Evolutionary conservation across 805 yeast genomes (phyloP).

Genomic region (Vanderwaltozyma polyspora): DNA sequence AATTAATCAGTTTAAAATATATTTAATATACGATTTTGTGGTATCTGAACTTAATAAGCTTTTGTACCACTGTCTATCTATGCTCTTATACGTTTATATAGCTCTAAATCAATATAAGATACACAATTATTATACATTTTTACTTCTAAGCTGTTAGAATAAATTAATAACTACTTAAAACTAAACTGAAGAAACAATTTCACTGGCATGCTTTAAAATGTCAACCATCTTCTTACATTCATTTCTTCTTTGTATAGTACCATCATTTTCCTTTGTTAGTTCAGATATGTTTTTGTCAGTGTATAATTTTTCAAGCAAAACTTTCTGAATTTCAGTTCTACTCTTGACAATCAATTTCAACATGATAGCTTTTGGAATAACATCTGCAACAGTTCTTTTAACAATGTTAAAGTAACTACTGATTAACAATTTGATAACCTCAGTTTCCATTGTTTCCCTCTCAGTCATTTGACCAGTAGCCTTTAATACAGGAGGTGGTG

Average conservation of each 20-base stretch:
- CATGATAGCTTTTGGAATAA: slow-evolving; percentile 93
- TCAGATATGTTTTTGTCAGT: slow-evolving; percentile 54
- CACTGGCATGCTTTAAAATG: slow-evolving; percentile 78
- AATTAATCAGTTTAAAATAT: too few relatives aligned
- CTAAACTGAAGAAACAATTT: slow-evolving; percentile 54
- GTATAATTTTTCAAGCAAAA: slow-evolving; percentile 76
- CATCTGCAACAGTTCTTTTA: slow-evolving; percentile 83
- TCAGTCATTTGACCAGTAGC: slow-evolving; percentile 88
- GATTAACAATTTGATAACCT: slow-evolving; percentile 86
- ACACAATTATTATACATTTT: too few relatives aligned
- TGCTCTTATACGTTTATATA: too few relatives aligned
- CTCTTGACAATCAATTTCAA: slow-evolving; percentile 76
- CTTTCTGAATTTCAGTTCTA: slow-evolving; percentile 82
- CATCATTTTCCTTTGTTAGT: slow-evolving; percentile 82
- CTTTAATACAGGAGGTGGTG: slow-evolving; percentile 90
- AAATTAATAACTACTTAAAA: too few relatives aligned
- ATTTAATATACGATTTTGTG: too few relatives aligned
- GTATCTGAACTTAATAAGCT: too few relatives aligned
- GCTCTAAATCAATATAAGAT: too few relatives aligned
- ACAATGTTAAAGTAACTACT: slow-evolving; percentile 86
- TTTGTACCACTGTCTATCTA: too few relatives aligned
- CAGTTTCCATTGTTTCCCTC: slow-evolving; percentile 93
- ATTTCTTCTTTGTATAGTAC: slow-evolving; percentile 85
- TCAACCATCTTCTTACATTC: slow-evolving; percentile 95
- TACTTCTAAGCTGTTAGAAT: too few relatives aligned